Evolutionary conservation across 73 alveolate genomes (phyloP).

Genomic region (Paramecium primaurelia): DNA sequence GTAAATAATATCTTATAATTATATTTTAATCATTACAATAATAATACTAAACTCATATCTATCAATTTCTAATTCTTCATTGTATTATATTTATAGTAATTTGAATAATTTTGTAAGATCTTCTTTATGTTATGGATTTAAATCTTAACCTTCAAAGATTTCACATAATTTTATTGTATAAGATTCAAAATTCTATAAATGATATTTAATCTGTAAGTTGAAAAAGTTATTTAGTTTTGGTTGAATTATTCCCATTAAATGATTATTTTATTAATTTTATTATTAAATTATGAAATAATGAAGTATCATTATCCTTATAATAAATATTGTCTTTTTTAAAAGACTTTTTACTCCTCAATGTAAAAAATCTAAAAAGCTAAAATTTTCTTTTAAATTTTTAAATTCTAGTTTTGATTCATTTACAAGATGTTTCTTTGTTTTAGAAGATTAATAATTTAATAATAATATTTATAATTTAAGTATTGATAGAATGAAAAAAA

Average conservation of each 20-base stretch:
- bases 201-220: background rate
- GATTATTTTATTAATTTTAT: background rate
- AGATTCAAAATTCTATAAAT: background rate
- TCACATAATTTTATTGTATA: background rate
- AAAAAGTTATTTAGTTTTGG: background rate
- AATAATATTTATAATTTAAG: too few relatives aligned
- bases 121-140: background rate
- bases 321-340: background rate
- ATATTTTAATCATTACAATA: background rate
- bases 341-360: too few relatives aligned
- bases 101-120: background rate
- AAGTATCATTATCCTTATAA: background rate
- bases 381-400: too few relatives aligned
- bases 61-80: background rate
- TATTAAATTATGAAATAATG: background rate
- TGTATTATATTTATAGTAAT: background rate
- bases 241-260: background rate
- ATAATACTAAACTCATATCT: background rate
- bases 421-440: too few relatives aligned
- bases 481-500: too few relatives aligned
- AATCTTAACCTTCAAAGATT: background rate
- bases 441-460: too few relatives aligned
- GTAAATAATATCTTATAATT: background rate
- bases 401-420: too few relatives aligned
- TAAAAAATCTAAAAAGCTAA: too few relatives aligned